These are phyloP conservation scores for Podila epicladia DNA, from an alignment of 192 early-diverging fungal species.

Conservation along the genomic window DNA sequence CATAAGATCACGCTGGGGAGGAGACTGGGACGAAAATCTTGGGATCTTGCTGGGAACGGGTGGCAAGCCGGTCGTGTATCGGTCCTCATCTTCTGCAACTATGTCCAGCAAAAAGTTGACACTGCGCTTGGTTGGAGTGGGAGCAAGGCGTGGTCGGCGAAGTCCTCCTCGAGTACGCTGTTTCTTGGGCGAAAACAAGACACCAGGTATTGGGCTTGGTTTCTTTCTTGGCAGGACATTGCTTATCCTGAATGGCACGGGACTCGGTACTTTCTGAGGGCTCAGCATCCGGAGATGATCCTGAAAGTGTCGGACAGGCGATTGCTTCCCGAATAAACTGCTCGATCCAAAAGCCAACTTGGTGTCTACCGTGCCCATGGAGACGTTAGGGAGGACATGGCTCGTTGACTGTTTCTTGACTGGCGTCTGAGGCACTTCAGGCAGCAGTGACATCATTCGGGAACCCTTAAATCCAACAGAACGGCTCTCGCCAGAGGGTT, in stretches of 20 bases:
- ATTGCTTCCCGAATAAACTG: constrained; percentile 33
- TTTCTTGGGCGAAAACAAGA: constrained; percentile 28
- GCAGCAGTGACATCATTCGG: constrained; percentile 33
- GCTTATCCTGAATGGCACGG: neutral
- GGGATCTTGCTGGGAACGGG: constrained; percentile 7
- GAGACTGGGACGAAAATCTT: constrained; percentile 3
- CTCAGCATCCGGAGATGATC: constrained; percentile 10
- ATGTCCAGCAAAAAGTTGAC: constrained; percentile 45
- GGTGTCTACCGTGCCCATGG: constrained; percentile 46
- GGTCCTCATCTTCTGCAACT: constrained; percentile 32
- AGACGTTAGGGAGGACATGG: constrained; percentile 35
- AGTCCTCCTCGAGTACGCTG: constrained; percentile 29
- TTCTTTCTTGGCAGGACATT: constrained; percentile 9
- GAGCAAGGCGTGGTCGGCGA: constrained; percentile 12
- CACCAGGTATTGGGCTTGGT: constrained; percentile 13
- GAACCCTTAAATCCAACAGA: constrained; percentile 21
- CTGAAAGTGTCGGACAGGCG: constrained; percentile 24
- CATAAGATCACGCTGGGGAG: neutral
- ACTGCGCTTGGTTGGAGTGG: constrained; percentile 24
- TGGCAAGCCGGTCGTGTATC: constrained; percentile 26
- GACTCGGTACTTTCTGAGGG: constrained; percentile 14
- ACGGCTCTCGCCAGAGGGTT: neutral
- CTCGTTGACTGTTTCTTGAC: constrained; percentile 27
- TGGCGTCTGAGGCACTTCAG: constrained; percentile 41
- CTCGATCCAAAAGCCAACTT: constrained; percentile 41